Evolutionary conservation across 768 basidiomycete genomes (phyloP).

Genomic region (Podaxis carcinomalis): DNA sequence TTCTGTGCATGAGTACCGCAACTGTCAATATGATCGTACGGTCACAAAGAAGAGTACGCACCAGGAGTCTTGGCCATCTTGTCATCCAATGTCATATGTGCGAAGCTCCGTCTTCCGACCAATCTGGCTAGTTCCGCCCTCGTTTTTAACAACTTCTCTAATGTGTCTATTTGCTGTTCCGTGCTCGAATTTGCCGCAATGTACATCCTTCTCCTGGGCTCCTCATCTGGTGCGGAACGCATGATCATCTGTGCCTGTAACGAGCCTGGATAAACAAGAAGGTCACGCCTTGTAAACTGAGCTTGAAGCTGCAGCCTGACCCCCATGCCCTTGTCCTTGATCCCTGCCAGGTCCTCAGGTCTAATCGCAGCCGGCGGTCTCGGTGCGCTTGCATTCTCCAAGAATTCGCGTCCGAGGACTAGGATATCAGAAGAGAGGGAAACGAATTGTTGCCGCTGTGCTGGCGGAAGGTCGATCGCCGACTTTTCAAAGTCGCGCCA

Average conservation of each 20-base stretch:
- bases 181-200: constrained; percentile 78
- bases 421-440: constrained; percentile 87
- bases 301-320: constrained; percentile 70
- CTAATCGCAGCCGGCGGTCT: constrained; percentile 67
- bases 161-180: constrained; percentile 64
- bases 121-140: constrained; percentile 81
- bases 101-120: constrained; percentile 84
- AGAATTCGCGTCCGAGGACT: constrained; percentile 81
- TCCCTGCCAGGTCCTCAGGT: constrained; percentile 63
- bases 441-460: constrained; percentile 78
- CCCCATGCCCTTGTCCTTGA: constrained; percentile 77
- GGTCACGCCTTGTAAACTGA: constrained; percentile 68
- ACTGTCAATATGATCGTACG: background rate
- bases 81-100: constrained; percentile 81
- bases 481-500: constrained; percentile 98
- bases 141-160: constrained; percentile 73
- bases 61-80: constrained; percentile 98
- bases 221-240: constrained; percentile 82
- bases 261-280: constrained; percentile 80
- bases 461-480: constrained; percentile 82
- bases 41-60: constrained; percentile 25
- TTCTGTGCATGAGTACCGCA: constrained; percentile 34
- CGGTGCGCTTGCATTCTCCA: constrained; percentile 59
- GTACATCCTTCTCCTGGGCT: constrained; percentile 77
- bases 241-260: constrained; percentile 93